Evolutionary conservation across 331 rosid species (phyloP).

Genomic region (Rhamnella rubrinervis): DNA sequence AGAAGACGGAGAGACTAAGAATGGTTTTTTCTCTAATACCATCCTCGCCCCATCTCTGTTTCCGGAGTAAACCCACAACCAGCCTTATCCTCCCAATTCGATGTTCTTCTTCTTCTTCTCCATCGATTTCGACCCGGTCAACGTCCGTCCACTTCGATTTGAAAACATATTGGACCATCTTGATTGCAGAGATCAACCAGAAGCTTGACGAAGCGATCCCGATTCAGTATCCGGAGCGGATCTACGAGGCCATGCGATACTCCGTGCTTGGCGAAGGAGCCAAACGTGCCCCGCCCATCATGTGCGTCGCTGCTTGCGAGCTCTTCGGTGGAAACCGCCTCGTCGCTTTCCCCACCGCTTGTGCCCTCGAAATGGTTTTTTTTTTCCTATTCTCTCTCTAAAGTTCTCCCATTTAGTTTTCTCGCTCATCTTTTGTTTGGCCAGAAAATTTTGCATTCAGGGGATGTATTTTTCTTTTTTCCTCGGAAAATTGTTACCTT

Average conservation of each 20-base stretch:
- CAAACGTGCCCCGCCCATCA: constrained; percentile 91
- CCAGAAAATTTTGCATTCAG: too few relatives aligned
- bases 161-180: constrained; percentile 72
- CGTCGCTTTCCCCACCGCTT: constrained; percentile 92
- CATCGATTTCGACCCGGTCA: constrained; percentile 28
- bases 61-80: constrained; percentile 35
- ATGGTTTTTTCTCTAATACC: constrained; percentile 60
- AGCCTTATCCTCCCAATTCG: constrained; percentile 33
- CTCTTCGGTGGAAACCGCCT: constrained; percentile 75
- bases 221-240: constrained; percentile 62
- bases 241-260: constrained; percentile 87
- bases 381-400: neutral
- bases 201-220: constrained; percentile 81
- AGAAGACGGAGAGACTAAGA: neutral
- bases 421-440: too few relatives aligned
- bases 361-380: constrained; percentile 93
- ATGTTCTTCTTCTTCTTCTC: constrained; percentile 51
- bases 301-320: constrained; percentile 90
- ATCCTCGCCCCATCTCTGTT: constrained; percentile 28
- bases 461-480: too few relatives aligned
- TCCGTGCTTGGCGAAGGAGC: constrained; percentile 78
- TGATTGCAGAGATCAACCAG: constrained; percentile 64
- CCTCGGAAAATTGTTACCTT: too few relatives aligned
- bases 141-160: constrained; percentile 55
- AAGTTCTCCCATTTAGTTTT: neutral